Evolutionary conservation across 176 grass and related monocot genomes (phyloP).

Genomic region (Pontederia paniculata): DNA sequence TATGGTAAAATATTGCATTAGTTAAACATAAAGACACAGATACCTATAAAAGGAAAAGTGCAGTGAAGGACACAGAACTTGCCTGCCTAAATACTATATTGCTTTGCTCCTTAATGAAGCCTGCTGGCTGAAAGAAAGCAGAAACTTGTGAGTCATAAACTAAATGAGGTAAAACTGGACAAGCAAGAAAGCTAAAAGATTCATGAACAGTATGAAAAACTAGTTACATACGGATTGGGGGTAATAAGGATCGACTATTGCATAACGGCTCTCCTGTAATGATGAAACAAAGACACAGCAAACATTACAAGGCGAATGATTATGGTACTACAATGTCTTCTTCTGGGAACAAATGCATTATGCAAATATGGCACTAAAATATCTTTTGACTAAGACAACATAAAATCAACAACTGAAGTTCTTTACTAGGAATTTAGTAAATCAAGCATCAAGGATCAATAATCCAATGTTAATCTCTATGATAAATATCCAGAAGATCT

Average conservation of each 20-base stretch:
- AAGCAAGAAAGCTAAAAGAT: slow-evolving; percentile 2
- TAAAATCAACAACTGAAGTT: too few relatives aligned
- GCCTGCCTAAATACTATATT: slow-evolving; percentile 92
- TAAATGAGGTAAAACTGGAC: slow-evolving; percentile 13
- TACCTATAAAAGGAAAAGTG: not conserved
- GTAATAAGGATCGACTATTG: slow-evolving; percentile 70
- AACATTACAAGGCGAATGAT: not conserved
- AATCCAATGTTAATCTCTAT: not conserved
- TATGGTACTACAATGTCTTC: not conserved
- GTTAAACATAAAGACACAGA: not conserved
- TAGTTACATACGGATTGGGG: slow-evolving; percentile 53
- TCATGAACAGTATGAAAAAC: not conserved
- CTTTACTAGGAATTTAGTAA: not conserved
- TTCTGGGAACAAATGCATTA: not conserved
- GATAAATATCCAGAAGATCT: not conserved
- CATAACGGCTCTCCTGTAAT: slow-evolving; percentile 83
- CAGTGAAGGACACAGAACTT: slow-evolving; percentile 4
- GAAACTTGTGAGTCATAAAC: slow-evolving; percentile 3
- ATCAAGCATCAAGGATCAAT: not conserved
- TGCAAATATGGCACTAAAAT: not conserved
- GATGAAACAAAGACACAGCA: slow-evolving; percentile 15
- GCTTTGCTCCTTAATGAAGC: slow-evolving; percentile 81
- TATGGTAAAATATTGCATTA: not conserved
- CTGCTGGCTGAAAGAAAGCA: slow-evolving; percentile 48
- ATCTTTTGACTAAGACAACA: too few relatives aligned